Base-by-base conservation (phyloP, 1,284 basidiomycete species). In the Pholiota adiposa region DNA sequence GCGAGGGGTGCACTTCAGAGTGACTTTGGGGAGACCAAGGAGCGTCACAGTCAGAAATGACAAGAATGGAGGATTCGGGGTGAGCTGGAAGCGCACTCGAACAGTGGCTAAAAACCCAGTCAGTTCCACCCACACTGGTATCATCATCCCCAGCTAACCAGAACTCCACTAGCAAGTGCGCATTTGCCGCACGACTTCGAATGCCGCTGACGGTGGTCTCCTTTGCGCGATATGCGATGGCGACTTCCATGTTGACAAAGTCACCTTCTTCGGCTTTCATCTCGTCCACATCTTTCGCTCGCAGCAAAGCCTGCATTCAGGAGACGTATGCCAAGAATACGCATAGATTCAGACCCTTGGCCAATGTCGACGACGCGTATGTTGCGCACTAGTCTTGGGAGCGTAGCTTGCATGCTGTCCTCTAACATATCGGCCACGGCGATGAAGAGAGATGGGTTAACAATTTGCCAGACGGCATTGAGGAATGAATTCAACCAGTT, bases 1-100 rank as follows among this genome's bases (percentile, higher is more conserved):
- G 83, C 78, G 72, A 95, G 82, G 0, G 93, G 92, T 7, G 88
- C n/a, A n/a, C n/a, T n/a, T n/a, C n/a, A n/a, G n/a, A n/a, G n/a
- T n/a, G n/a, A n/a, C n/a, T n/a, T n/a, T 87, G 34, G 93, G 93
- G 3, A 93, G 85, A n/a, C 93, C 93, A 72, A 94, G 87, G 16
- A 96, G 75, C 0, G 90, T 88, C 60, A 94, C 77, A 2, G 75
- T 77, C 65, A 75, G 71, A 11, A 75, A 23, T 12, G 76, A 73
- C 5, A 79, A 58, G 60, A 85, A 90, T 70, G 72, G 92, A 67
- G 89, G 83, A 65, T 91, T 86, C 0, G 91, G 86, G 44, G 92
- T 92, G 66, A 95, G 85, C 72, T 94, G 90, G 21, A 92, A 77
- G n/a, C 93, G 83, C 31, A 92, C 75, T n/a, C 93, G 82, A 2